phyloP scores from a whole-genome alignment of 352 stramenopile species.

The Phytophthora fragariaefolia region DNA sequence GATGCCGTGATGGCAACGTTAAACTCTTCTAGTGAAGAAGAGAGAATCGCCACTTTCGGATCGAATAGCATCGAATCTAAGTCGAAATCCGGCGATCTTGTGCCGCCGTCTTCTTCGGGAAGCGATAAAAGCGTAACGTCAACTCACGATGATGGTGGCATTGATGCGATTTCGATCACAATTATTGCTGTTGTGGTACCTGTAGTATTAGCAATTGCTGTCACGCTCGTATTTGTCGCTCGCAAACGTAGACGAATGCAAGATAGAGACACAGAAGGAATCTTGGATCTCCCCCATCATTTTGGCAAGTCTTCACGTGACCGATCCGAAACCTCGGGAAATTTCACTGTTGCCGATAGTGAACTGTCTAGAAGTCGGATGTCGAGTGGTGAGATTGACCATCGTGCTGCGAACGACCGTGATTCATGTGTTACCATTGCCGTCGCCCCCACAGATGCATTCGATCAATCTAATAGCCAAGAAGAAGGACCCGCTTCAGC shows the following conservation, averaged over 20 bases:
- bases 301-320: conserved; percentile 30
- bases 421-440: conserved; percentile 23
- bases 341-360: conserved; percentile 33
- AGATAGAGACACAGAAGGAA: conserved; percentile 24
- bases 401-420: conserved; percentile 18
- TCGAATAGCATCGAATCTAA: not conserved
- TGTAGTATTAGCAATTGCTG: conserved; percentile 16
- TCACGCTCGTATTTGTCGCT: conserved; percentile 23
- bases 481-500: conserved; percentile 2
- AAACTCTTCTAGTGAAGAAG: conserved; percentile 10
- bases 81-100: not conserved
- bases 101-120: conserved; percentile 2
- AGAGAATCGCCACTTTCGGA: conserved; percentile 8
- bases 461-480: conserved; percentile 8
- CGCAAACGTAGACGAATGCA: conserved; percentile 30
- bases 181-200: conserved; percentile 34
- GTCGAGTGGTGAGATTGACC: conserved; percentile 12
- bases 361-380: conserved; percentile 40
- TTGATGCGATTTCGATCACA: conserved; percentile 16
- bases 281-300: conserved; percentile 31
- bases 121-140: conserved; percentile 18
- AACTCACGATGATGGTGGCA: not conserved
- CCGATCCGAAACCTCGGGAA: conserved; percentile 28
- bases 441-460: conserved; percentile 15
- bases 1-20: conserved; percentile 18